Evolutionary conservation across 768 basidiomycete genomes (phyloP), one percentile per base, ranked within the genome.

Genomic region (Leccinum obscurum): DNA sequence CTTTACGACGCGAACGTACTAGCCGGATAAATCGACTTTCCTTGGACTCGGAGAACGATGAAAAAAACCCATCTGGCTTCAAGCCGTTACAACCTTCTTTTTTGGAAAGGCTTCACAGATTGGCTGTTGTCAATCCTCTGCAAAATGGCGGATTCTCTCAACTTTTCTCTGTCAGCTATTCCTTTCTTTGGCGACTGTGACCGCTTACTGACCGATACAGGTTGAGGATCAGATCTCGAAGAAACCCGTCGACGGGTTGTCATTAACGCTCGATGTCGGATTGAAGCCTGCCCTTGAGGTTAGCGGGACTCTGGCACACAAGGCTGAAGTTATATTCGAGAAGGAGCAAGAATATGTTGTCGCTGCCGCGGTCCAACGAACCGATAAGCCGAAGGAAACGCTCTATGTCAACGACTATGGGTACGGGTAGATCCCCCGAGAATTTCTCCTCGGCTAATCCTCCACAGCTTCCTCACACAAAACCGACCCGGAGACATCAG

Each of bases 361-460:
- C 13, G 85, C 85, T 34, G 71, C 64, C 2, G 60, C 68, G 6
- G 58, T 41, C 20, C 62, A 60, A 52, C 65, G 58, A 28, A 62
- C 44, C 64, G 70, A 62, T 53, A 72, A 14, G 55, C 58, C 68
- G n/a, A 77, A 80, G 61, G 77, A 80, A 17, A 76, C 82, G 57
- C 65, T 88, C 22, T 92, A 88, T 70, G 82, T 92, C 34, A 85
- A 88, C 50, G 88, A 90, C 55, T 79, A 86, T 74, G 90, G 91
- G 90, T 90, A 70, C 52, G 85, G 48, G 46, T 30, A 46, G 55
- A 34, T 58, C 46, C 6, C 61, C 6, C 11, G 35, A 51, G 41
- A 6, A 48, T 39, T 51, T 55, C 37, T 30, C 28, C 30, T 34
- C 26, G 46, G 41, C 46, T 62, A 49, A 55, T 8, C 37, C 13